Evolutionary conservation across 1,139 yeast genomes (phyloP), one percentile per base, ranked within the genome.

Genomic region (Blastobotrys arbuscula): DNA sequence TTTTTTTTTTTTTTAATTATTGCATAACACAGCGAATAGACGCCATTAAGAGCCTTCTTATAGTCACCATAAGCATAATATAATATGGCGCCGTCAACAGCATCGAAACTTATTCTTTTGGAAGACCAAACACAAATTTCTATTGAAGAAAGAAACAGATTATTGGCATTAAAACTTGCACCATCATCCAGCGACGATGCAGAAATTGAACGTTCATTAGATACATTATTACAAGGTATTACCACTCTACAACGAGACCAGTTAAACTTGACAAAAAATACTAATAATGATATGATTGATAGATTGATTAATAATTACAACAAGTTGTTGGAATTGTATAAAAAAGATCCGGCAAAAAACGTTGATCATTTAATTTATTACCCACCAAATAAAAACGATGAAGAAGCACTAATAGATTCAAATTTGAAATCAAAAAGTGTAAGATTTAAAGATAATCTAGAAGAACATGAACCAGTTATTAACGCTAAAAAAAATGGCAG

Each of bases 121-220:
- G 59, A 60, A 12, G 74, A 70, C 49, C 77, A 73, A 59, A 63
- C 76, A 3, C 70, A 64, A 43, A 68, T 70, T 10, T 63, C 68
- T 15, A 62, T 78, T 9, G 81, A 77, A 33, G 86, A 81, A 59
- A 68, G 83, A 39, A 65, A 68, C 43, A 68, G 80, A 26, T 69
- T 80, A 50, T 59, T 67, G 18, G 59, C 63, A 19, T 68, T 79
- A 33, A 70, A 72, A 39, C 68, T 79, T 33, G 70, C 73, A 20
- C 82, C 83, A 2, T 74, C 82, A 1, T 63, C 71, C 7, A 71
- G 75, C 44, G 86, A 79, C 52, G 79, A 77, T 55, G 69, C 68
- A 48, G 86, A 80, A 50, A 61, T 82, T 37, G 69, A 72, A 30
- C 69, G 68, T 44, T 65, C 70, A 26, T 60, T 82, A 46, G 62